A percentile compares a stretch with the other conserved stretches of the same genome.
These are phyloP conservation scores for Penicillium frequentans DNA, from an alignment of 2,329 filamentous ascomycete genomes.

Conservation along the genomic window DNA sequence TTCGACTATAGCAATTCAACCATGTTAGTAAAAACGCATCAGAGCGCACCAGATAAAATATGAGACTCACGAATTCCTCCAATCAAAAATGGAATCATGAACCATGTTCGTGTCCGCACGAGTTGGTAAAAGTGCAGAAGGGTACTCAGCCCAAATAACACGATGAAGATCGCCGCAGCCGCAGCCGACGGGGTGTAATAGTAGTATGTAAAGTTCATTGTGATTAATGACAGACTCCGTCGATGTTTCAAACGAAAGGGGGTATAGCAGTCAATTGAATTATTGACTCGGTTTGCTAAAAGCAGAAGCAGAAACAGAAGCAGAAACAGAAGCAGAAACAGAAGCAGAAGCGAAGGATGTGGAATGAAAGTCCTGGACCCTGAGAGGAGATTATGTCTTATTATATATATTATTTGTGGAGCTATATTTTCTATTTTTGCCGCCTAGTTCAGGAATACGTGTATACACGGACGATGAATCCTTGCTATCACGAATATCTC, in stretches of 20 bases:
- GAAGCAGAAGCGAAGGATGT: background rate
- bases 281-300: background rate
- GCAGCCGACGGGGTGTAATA: slow-evolving; percentile 25
- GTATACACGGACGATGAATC: background rate
- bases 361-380: background rate
- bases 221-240: background rate
- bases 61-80: slow-evolving; percentile 35
- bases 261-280: background rate
- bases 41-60: rapidly evolving
- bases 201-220: slow-evolving; percentile 18
- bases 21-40: background rate
- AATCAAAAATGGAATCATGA: slow-evolving; percentile 31
- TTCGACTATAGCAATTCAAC: slow-evolving; percentile 44
- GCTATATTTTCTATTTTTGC: background rate
- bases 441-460: background rate
- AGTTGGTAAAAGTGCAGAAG: slow-evolving; percentile 27
- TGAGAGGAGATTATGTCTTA: background rate
- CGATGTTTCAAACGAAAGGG: background rate
- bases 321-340: background rate
- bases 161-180: slow-evolving; percentile 25
- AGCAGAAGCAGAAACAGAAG: too few relatives aligned
- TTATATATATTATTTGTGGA: background rate
- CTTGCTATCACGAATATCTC: background rate
- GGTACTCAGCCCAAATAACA: slow-evolving; percentile 23
- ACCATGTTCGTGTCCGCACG: slow-evolving; percentile 27